Conservation (phyloP, 2,329 filamentous ascomycete species). For the Cladophialophora yegresii region DNA sequence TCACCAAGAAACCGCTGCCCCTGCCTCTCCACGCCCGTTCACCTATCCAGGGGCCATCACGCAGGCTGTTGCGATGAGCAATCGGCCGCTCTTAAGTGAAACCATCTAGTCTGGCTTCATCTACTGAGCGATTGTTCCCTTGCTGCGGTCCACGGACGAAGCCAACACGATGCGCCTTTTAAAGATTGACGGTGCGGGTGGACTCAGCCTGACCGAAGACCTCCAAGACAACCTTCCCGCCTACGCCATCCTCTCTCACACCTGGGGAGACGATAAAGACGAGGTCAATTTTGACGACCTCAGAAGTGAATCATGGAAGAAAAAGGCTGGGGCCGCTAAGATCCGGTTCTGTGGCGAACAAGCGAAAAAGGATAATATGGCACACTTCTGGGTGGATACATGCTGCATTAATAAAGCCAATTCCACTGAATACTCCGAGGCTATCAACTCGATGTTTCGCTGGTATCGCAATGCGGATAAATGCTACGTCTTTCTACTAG, state of each 20-base stretch:
- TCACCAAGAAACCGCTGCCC: too few species aligned
- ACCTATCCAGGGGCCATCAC: too few species aligned
- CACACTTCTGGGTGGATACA: slow-evolving; percentile 38
- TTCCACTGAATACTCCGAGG: slow-evolving; percentile 30
- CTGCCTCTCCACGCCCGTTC: too few species aligned
- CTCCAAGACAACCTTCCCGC: background rate
- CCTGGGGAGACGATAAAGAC: slow-evolving; percentile 34
- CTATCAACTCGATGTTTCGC: slow-evolving; percentile 36
- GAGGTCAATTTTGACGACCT: slow-evolving; percentile 36
- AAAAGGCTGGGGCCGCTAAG: background rate
- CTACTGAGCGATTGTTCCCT: too few species aligned
- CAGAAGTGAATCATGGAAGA: background rate
- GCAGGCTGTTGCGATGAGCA: too few species aligned
- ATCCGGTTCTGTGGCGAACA: background rate
- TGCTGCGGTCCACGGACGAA: too few species aligned
- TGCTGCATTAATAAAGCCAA: slow-evolving; percentile 37
- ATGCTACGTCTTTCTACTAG: slow-evolving; percentile 17
- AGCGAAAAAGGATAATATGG: slow-evolving; percentile 5
- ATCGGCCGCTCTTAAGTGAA: too few species aligned
- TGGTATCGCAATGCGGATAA: slow-evolving; percentile 34
- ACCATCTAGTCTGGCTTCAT: too few species aligned
- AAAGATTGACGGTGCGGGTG: background rate
- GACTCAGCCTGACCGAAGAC: background rate
- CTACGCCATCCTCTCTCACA: slow-evolving; percentile 38
- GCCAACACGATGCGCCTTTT: background rate